Evolutionary conservation across 441 rosid genomes (phyloP).

Genomic region (Metrosideros polymorpha): DNA sequence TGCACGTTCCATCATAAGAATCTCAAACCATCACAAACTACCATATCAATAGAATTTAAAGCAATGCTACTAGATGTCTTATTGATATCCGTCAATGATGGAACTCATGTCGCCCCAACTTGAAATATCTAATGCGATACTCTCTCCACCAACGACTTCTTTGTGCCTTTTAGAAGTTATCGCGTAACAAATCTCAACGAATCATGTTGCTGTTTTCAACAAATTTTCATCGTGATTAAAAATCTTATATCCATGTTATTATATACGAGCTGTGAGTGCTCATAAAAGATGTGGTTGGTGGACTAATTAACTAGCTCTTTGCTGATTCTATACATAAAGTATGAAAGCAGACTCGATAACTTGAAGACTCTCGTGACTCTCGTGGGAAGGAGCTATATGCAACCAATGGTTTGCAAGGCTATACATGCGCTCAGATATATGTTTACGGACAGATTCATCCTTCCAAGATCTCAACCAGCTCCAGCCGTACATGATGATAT

Average conservation of each 20-base stretch:
- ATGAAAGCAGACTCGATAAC: neutral
- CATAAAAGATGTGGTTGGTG: neutral
- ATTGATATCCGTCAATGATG: neutral
- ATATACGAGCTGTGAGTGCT: neutral
- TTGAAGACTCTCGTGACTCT: neutral
- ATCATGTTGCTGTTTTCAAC: neutral
- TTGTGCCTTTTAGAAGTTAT: neutral
- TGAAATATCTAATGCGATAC: neutral
- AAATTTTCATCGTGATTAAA: neutral
- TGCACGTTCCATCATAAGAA: neutral
- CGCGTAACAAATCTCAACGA: neutral
- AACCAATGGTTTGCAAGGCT: neutral
- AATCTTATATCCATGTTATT: neutral
- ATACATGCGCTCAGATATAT: neutral
- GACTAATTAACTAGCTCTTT: neutral
- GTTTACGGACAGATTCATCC: neutral
- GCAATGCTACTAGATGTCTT: neutral
- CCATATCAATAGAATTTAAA: neutral
- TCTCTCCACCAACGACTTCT: neutral
- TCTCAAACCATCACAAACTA: neutral
- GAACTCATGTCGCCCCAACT: neutral
- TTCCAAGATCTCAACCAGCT: neutral
- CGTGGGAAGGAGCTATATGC: neutral
- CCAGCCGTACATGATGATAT: neutral
- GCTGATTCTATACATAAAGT: neutral